Conservation (phyloP, 2,329 filamentous ascomycete species). For the Chaetomiaceae sp. region DNA sequence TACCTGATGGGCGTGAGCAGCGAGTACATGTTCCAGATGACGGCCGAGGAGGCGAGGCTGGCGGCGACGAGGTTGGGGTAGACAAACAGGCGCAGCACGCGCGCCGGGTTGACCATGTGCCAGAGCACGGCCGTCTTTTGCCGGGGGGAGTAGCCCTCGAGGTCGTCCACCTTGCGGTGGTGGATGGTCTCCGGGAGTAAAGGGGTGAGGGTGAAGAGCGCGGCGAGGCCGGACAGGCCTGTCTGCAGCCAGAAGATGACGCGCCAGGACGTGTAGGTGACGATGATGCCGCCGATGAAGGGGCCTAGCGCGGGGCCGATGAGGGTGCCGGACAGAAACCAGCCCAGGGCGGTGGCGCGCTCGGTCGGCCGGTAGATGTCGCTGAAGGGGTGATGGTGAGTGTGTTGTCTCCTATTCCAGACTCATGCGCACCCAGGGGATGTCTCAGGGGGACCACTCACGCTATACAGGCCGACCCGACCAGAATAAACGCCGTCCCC, state of each 20-base stretch:
- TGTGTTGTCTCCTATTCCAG: not conserved
- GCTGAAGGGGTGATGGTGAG: conserved; percentile 17
- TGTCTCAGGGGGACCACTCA: conserved; percentile 19
- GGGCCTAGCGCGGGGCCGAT: conserved; percentile 61
- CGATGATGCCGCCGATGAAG: conserved; percentile 64
- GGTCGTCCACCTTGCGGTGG: conserved; percentile 50
- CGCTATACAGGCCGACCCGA: conserved; percentile 61
- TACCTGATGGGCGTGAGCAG: conserved; percentile 66
- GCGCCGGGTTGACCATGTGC: conserved; percentile 56
- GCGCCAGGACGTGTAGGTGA: conserved; percentile 62
- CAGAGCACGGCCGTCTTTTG: conserved; percentile 49
- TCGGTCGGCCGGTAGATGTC: conserved; percentile 57
- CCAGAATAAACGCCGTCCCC: conserved; percentile 63
- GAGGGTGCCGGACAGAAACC: conserved; percentile 62
- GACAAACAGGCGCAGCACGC: conserved; percentile 52
- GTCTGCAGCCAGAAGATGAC: conserved; percentile 69
- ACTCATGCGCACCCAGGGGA: too few relatives aligned
- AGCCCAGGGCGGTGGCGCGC: conserved; percentile 61
- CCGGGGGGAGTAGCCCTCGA: conserved; percentile 43
- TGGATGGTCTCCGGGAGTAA: conserved; percentile 67
- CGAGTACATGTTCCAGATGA: conserved; percentile 70
- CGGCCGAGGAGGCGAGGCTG: conserved; percentile 52
- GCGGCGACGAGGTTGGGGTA: conserved; percentile 62
- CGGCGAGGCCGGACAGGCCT: conserved; percentile 54
- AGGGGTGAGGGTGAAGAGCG: conserved; percentile 48